These are phyloP conservation scores for Pseudoturritis turrita DNA, from an alignment of 345 rosid genomes.

Conservation along the genomic window DNA sequence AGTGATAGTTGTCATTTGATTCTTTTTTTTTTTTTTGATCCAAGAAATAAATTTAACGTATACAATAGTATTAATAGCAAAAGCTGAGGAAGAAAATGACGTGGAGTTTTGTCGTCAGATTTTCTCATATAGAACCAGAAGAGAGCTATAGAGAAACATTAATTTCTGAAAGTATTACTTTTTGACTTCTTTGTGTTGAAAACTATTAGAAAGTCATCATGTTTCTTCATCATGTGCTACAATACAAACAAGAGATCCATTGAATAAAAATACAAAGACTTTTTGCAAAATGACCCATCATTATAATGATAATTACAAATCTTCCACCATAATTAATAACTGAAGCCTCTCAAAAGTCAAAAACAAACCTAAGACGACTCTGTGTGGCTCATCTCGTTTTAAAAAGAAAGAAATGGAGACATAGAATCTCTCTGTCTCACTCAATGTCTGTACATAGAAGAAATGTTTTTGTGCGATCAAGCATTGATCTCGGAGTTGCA, in stretches of 20 bases:
- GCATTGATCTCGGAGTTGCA: conserved; percentile 97
- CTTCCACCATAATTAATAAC: conserved; percentile 16
- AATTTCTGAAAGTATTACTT: background rate
- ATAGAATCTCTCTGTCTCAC: conserved; percentile 4
- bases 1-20: background rate
- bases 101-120: background rate
- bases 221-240: background rate
- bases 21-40: background rate
- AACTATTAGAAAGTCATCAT: background rate
- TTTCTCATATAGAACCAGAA: background rate
- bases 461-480: conserved; percentile 36
- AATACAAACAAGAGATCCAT: conserved; percentile 5
- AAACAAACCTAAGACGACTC: conserved; percentile 16
- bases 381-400: conserved; percentile 4
- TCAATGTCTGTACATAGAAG: conserved; percentile 11
- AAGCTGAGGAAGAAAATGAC: conserved; percentile 8
- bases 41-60: background rate
- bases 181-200: background rate
- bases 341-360: conserved; percentile 11
- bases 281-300: conserved; percentile 2
- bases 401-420: conserved; percentile 12
- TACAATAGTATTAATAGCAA: background rate
- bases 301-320: conserved; percentile 31
- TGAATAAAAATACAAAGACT: background rate
- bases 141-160: background rate